These are phyloP conservation scores for Fragosphaeria purpurea DNA, from an alignment of 2,329 filamentous ascomycete species.

Conservation along the genomic window DNA sequence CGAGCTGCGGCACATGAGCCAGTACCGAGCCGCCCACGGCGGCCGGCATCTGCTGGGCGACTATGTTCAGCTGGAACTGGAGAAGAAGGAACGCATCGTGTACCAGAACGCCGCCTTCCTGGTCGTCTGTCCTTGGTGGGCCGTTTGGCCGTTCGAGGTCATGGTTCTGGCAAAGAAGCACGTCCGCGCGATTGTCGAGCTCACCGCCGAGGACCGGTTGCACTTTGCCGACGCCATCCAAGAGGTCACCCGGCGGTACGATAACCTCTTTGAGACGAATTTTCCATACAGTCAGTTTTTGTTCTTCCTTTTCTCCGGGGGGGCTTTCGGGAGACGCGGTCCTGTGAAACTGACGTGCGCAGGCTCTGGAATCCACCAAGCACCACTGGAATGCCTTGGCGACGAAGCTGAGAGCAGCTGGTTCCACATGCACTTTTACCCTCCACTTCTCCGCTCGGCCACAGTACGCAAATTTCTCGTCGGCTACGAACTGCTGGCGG, in stretches of 20 bases:
- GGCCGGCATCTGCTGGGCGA: constrained; percentile 73
- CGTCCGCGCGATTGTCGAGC: constrained; percentile 74
- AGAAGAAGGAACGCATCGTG: constrained; percentile 75
- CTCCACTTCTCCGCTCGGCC: constrained; percentile 80
- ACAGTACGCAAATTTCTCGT: constrained; percentile 95
- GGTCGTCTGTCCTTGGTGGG: constrained; percentile 95
- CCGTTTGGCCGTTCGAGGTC: constrained; percentile 92
- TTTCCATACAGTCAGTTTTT: constrained; percentile 75
- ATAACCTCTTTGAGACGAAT: constrained; percentile 92
- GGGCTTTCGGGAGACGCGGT: too few relatives aligned
- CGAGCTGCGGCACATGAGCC: constrained; percentile 68
- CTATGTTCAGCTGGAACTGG: constrained; percentile 73
- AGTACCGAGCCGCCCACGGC: constrained; percentile 63
- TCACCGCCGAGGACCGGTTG: constrained; percentile 58
- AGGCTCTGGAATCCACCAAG: constrained; percentile 93
- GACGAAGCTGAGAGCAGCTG: constrained; percentile 83
- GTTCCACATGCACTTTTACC: constrained; percentile 97
- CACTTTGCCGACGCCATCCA: constrained; percentile 75
- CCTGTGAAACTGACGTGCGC: background rate
- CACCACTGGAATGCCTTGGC: constrained; percentile 68
- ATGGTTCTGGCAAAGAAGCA: constrained; percentile 80
- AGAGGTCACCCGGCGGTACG: constrained; percentile 82
- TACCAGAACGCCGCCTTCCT: constrained; percentile 81
- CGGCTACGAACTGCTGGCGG: constrained; percentile 91
- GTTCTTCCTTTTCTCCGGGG: too few relatives aligned